Percentiles rank a stretch among this genome's conserved stretches.
Evolutionary conservation across 139 green algal genomes (phyloP).

Genomic region (Chlorella sorokiniana): DNA sequence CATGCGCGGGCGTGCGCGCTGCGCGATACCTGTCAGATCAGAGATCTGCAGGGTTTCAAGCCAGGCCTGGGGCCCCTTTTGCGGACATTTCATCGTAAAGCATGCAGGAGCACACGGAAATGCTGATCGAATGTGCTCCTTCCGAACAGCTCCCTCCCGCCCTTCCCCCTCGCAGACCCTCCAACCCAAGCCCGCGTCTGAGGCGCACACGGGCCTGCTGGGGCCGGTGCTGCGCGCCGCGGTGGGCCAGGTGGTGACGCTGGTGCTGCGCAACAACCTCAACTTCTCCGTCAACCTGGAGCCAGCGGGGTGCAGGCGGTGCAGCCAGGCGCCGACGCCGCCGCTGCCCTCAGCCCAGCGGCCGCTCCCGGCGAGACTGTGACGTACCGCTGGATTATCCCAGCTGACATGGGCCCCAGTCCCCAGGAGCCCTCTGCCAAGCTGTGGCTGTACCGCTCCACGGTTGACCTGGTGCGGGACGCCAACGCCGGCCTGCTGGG

Average conservation of each 20-base stretch:
- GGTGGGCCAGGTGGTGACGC: slow-evolving; percentile 39
- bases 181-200: background rate
- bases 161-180: slow-evolving; percentile 6
- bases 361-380: slow-evolving; percentile 5
- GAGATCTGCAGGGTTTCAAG: background rate
- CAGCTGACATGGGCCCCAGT: slow-evolving; percentile 1
- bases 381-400: slow-evolving; percentile 33
- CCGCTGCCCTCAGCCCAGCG: background rate
- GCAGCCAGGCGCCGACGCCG: background rate
- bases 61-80: too few relatives aligned
- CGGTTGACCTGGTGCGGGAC: slow-evolving; percentile 44
- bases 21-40: background rate
- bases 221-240: slow-evolving; percentile 29
- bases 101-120: too few relatives aligned
- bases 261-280: slow-evolving; percentile 52
- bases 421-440: slow-evolving; percentile 21
- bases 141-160: background rate
- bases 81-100: too few relatives aligned
- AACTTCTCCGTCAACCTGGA: slow-evolving; percentile 33
- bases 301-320: slow-evolving; percentile 26
- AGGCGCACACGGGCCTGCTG: slow-evolving; percentile 17
- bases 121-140: too few relatives aligned
- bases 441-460: slow-evolving; percentile 49
- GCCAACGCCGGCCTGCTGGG: slow-evolving; percentile 65
- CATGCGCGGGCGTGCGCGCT: too few relatives aligned